phyloP scores from a whole-genome alignment of 495 filamentous ascomycete genomes.

The Lentithecium fluviatile region DNA sequence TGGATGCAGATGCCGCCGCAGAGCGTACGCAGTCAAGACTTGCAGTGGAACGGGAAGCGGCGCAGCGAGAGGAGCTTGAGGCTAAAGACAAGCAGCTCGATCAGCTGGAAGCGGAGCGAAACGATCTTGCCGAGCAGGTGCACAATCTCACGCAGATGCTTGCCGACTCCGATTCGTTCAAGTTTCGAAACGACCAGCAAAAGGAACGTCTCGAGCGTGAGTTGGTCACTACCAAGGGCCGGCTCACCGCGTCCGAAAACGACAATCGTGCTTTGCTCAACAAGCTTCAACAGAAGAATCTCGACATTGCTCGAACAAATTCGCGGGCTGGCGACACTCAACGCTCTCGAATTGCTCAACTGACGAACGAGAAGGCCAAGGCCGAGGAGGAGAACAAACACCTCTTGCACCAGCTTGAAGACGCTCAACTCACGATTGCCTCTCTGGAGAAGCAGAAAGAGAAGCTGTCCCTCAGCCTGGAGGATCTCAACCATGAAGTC shows the following conservation, averaged over 20 bases:
- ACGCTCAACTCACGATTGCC: conserved; percentile 79
- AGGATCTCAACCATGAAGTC: conserved; percentile 93
- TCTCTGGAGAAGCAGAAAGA: conserved; percentile 94
- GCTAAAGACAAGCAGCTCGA: conserved; percentile 65
- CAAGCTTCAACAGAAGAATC: conserved; percentile 95
- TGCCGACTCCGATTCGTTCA: conserved; percentile 82
- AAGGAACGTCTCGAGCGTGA: conserved; percentile 92
- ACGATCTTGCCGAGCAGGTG: conserved; percentile 68
- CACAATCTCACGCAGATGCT: conserved; percentile 81
- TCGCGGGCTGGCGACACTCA: conserved; percentile 84
- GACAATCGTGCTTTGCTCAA: conserved; percentile 94
- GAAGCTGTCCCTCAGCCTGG: conserved; percentile 81
- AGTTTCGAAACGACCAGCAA: conserved; percentile 81
- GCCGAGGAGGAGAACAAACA: conserved; percentile 80
- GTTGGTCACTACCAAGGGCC: conserved; percentile 86
- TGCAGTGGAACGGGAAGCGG: conserved; percentile 78
- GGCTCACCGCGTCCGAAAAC: conserved; percentile 90
- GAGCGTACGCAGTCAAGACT: conserved; percentile 76
- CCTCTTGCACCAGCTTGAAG: conserved; percentile 79
- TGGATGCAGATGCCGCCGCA: conserved; percentile 74
- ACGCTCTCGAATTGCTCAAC: conserved; percentile 67
- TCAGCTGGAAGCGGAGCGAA: conserved; percentile 73
- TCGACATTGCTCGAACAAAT: conserved; percentile 89
- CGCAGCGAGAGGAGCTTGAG: conserved; percentile 74
- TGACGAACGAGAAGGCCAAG: conserved; percentile 83